Percentiles rank a stretch among this genome's conserved stretches.
These are phyloP conservation scores for Suhomyces prunicola DNA, from an alignment of 805 yeast species.

Conservation along the genomic window DNA sequence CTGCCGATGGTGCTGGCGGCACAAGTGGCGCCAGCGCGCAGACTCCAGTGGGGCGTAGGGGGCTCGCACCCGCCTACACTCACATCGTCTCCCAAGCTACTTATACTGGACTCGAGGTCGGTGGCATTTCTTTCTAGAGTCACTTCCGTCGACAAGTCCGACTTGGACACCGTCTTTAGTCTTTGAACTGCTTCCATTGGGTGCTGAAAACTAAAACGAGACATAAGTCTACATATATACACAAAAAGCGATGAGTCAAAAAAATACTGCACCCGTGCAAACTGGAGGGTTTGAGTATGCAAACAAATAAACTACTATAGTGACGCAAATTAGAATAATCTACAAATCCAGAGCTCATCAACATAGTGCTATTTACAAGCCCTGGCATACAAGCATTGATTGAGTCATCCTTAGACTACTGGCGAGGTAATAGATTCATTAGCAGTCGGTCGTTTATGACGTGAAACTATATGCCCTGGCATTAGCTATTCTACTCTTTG, in stretches of 20 bases:
- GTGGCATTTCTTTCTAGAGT: neutral
- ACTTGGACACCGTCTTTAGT: neutral
- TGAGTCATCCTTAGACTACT: no score
- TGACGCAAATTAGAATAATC: no score
- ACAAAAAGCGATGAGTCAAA: neutral
- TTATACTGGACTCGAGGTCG: conserved; percentile 1
- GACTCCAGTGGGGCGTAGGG: neutral
- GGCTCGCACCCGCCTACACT: neutral
- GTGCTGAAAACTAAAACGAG: neutral
- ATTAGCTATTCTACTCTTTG: no score
- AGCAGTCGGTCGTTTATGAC: no score
- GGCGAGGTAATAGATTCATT: no score
- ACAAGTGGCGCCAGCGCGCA: neutral
- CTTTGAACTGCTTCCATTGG: neutral
- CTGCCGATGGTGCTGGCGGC: neutral
- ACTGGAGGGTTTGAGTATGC: no score
- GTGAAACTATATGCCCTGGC: no score
- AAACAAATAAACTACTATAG: no score
- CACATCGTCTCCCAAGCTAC: neutral
- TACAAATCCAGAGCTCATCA: no score
- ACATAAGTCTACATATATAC: neutral
- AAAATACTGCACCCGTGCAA: neutral
- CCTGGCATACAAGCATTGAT: no score
- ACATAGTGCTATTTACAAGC: no score
- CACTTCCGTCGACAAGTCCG: neutral